Conservation (phyloP, 2,329 filamentous ascomycete species). For the Cryphonectria naterciae region DNA sequence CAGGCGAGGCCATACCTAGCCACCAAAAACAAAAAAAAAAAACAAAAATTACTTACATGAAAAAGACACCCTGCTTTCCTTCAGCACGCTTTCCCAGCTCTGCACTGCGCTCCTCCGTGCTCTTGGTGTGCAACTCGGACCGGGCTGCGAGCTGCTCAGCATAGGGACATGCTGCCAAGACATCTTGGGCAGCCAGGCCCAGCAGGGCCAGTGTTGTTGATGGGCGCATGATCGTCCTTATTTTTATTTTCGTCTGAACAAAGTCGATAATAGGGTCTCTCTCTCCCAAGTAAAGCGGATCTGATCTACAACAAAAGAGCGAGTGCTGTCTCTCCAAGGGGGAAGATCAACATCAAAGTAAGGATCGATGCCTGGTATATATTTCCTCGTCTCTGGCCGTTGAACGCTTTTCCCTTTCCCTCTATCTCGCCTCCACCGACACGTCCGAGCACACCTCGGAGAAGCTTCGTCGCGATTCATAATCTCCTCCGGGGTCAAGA, state of each 20-base stretch:
- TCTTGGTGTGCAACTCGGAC: neutral
- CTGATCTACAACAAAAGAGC: neutral
- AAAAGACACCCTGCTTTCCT: slow-evolving; percentile 23
- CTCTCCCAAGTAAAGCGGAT: neutral
- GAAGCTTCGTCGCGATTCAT: slow-evolving; percentile 1
- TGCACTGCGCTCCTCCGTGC: neutral
- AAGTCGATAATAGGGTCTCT: neutral
- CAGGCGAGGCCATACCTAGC: neutral
- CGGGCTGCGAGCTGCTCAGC: slow-evolving; percentile 13
- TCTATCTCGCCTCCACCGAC: slow-evolving; percentile 1
- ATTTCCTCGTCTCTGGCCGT: neutral
- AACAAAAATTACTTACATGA: slow-evolving; percentile 18
- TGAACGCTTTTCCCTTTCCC: neutral
- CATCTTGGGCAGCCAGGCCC: slow-evolving; percentile 13
- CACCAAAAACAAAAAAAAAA: neutral
- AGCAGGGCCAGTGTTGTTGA: slow-evolving; percentile 18
- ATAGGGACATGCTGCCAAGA: slow-evolving; percentile 25
- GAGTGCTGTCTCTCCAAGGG: neutral
- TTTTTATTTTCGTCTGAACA: neutral
- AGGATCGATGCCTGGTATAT: slow-evolving; percentile 6
- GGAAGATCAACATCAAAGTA: neutral
- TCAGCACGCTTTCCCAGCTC: slow-evolving; percentile 16
- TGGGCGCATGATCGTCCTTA: slow-evolving; percentile 9
- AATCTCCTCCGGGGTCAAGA: neutral
- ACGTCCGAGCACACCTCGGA: slow-evolving; percentile 8